phyloP scores from a whole-genome alignment of 2,329 filamentous ascomycete species.

The Apiospora phragmitis region DNA sequence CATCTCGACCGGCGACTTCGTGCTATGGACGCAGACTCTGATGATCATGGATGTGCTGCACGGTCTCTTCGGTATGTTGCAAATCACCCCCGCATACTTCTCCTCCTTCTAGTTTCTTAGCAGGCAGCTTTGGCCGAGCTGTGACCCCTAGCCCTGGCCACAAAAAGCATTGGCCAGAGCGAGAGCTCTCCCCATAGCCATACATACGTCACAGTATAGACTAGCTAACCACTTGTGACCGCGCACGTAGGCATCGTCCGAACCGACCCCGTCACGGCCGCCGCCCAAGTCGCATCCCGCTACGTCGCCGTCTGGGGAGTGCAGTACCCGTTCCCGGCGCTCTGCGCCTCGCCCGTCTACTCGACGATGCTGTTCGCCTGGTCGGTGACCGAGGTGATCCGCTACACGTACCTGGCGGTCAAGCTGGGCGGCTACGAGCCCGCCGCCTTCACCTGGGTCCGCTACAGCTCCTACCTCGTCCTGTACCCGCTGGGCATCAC shows the following conservation, averaged over 20 bases:
- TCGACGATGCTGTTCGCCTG: slow-evolving; percentile 82
- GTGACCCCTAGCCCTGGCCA: neutral
- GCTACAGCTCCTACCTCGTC: slow-evolving; percentile 91
- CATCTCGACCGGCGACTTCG: slow-evolving; percentile 63
- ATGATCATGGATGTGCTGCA: slow-evolving; percentile 84
- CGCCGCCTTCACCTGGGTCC: slow-evolving; percentile 70
- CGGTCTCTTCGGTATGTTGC: slow-evolving; percentile 66
- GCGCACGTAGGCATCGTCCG: slow-evolving; percentile 70
- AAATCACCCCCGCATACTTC: neutral
- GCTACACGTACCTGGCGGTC: slow-evolving; percentile 88
- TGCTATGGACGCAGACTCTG: slow-evolving; percentile 79
- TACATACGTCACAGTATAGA: neutral
- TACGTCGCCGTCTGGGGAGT: slow-evolving; percentile 89
- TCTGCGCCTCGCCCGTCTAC: slow-evolving; percentile 58
- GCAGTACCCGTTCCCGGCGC: slow-evolving; percentile 70
- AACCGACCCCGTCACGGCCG: slow-evolving; percentile 79
- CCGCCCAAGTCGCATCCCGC: slow-evolving; percentile 86
- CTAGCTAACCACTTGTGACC: neutral
- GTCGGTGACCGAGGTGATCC: slow-evolving; percentile 87
- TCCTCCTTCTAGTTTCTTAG: neutral
- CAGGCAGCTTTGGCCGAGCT: neutral
- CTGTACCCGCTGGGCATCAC: slow-evolving; percentile 90
- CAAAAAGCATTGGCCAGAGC: neutral
- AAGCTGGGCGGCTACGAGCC: slow-evolving; percentile 66
- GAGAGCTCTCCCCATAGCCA: neutral